These are phyloP conservation scores for Ophiocytium majus DNA, from an alignment of 352 stramenopile genomes.

Conservation along the genomic window DNA sequence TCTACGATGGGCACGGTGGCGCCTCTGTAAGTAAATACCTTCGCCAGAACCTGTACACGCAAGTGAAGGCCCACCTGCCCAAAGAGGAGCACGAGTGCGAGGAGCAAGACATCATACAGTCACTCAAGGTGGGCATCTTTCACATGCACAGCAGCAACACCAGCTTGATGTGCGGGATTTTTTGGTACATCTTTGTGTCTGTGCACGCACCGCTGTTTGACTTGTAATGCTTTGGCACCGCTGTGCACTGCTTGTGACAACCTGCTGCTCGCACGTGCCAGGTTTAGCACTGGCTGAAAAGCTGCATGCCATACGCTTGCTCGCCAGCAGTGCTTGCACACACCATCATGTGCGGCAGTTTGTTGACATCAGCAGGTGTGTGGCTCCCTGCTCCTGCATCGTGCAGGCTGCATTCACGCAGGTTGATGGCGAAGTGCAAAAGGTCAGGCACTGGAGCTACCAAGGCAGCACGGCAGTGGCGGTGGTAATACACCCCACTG, in stretches of 20 bases:
- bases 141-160: too few relatives aligned
- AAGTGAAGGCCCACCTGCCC: slow-evolving; percentile 24
- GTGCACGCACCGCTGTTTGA: too few relatives aligned
- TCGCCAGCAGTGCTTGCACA: too few relatives aligned
- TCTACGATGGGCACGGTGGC: slow-evolving; percentile 61
- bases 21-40: slow-evolving; percentile 60
- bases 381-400: background rate
- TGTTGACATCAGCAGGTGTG: too few relatives aligned
- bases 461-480: slow-evolving; percentile 60
- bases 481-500: slow-evolving; percentile 47
- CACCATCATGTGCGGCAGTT: too few relatives aligned
- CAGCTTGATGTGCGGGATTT: too few relatives aligned
- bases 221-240: too few relatives aligned
- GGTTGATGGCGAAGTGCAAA: slow-evolving; percentile 50
- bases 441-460: slow-evolving; percentile 53
- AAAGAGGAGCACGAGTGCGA: background rate
- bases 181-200: too few relatives aligned
- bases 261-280: too few relatives aligned
- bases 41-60: slow-evolving; percentile 55
- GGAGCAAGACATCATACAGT: background rate
- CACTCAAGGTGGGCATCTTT: background rate
- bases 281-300: too few relatives aligned
- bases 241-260: too few relatives aligned
- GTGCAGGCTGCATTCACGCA: slow-evolving; percentile 43
- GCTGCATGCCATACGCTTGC: too few relatives aligned